Evolutionary conservation across 495 filamentous ascomycete species (phyloP).

Genomic region (Venustampulla echinocandica): DNA sequence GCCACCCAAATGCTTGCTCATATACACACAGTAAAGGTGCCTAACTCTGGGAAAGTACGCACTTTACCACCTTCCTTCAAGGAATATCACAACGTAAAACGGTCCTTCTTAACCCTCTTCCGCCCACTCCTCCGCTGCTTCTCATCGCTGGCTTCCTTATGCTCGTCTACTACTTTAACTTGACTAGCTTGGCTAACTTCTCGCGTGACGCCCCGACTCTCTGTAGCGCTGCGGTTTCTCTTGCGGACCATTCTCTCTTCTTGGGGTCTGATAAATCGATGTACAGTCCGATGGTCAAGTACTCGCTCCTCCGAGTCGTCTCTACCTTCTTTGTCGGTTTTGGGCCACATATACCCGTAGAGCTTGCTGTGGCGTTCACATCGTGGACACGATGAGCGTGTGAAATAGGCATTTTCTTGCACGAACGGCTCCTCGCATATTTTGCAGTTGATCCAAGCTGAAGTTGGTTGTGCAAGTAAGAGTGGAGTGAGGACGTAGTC

Average conservation of each 20-base stretch:
- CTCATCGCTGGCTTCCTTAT: neutral
- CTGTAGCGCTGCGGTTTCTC: constrained; percentile 9
- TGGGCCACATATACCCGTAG: constrained; percentile 92
- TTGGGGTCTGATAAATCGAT: constrained; percentile 58
- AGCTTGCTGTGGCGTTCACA: constrained; percentile 94
- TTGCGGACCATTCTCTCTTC: constrained; percentile 52
- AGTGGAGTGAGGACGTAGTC: constrained; percentile 70
- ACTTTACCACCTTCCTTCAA: neutral
- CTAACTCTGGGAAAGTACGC: neutral
- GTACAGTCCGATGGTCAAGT: constrained; percentile 62
- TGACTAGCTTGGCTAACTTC: constrained; percentile 14
- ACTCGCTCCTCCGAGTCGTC: constrained; percentile 68
- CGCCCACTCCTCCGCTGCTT: neutral
- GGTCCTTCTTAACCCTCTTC: neutral
- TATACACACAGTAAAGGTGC: neutral
- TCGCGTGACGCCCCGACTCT: constrained; percentile 30
- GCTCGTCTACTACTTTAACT: constrained; percentile 2
- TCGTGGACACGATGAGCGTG: constrained; percentile 73
- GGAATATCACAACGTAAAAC: too few relatives aligned
- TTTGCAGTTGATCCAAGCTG: constrained; percentile 79
- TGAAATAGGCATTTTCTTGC: constrained; percentile 77
- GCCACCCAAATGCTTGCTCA: neutral
- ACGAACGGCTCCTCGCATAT: constrained; percentile 76
- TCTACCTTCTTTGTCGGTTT: constrained; percentile 70
- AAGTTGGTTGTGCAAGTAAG: constrained; percentile 62